phyloP scores from a whole-genome alignment of 2,329 filamentous ascomycete genomes.

The Phyllosticta citribraziliensis region DNA sequence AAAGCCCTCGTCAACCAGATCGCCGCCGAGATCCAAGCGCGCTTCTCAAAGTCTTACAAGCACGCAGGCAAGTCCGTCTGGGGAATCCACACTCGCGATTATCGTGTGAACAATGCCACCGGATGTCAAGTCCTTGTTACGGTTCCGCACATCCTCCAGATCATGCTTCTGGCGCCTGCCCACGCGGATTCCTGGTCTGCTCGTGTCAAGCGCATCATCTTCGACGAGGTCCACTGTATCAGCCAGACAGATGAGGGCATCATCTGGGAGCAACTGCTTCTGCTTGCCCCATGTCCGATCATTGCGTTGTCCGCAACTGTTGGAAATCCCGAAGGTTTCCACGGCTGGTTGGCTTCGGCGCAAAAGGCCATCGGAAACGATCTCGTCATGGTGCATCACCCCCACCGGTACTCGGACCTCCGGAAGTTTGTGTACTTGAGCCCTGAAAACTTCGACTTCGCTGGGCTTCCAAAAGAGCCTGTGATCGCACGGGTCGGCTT shows the following conservation, averaged over 20 bases:
- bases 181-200: slow-evolving; percentile 61
- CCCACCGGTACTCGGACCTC: slow-evolving; percentile 63
- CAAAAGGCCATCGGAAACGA: slow-evolving; percentile 55
- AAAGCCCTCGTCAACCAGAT: slow-evolving; percentile 80
- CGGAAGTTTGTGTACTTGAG: slow-evolving; percentile 62
- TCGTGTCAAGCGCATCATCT: slow-evolving; percentile 65
- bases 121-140: slow-evolving; percentile 69
- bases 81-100: slow-evolving; percentile 69
- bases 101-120: slow-evolving; percentile 61
- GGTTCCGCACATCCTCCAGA: slow-evolving; percentile 68
- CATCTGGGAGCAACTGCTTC: slow-evolving; percentile 67
- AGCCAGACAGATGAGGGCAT: slow-evolving; percentile 66
- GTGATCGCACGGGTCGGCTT: slow-evolving; percentile 36
- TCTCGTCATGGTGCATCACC: slow-evolving; percentile 59
- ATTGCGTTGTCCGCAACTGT: slow-evolving; percentile 73
- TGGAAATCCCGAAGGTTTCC: slow-evolving; percentile 63
- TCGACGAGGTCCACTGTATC: slow-evolving; percentile 75
- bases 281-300: slow-evolving; percentile 66
- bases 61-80: slow-evolving; percentile 59
- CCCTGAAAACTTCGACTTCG: slow-evolving; percentile 39
- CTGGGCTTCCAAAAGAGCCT: slow-evolving; percentile 35
- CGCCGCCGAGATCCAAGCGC: slow-evolving; percentile 65
- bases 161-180: slow-evolving; percentile 58
- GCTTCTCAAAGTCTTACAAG: slow-evolving; percentile 58
- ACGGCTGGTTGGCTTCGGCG: slow-evolving; percentile 54